Evolutionary conservation across 1,284 basidiomycete species (phyloP).

Genomic region (Boletus sp.): DNA sequence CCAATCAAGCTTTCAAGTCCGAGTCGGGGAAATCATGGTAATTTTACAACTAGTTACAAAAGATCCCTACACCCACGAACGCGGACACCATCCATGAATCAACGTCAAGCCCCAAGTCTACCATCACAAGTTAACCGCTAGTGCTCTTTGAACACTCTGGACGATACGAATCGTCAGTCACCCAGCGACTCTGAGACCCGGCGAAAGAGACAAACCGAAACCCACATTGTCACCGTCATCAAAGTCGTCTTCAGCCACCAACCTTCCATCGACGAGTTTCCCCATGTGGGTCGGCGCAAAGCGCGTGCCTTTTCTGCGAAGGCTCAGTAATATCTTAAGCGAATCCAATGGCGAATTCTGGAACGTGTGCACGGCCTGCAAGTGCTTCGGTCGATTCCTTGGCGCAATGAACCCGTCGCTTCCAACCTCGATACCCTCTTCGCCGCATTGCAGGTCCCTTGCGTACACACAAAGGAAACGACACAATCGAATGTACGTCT

Average conservation of each 20-base stretch:
- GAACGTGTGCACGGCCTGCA: slow-evolving; percentile 26
- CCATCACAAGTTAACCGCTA: too few relatives aligned
- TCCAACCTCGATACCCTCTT: slow-evolving; percentile 16
- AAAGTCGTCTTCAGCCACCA: slow-evolving; percentile 31
- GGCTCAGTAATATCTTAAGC: slow-evolving; percentile 35
- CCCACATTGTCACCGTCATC: slow-evolving; percentile 5
- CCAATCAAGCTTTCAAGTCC: too few relatives aligned
- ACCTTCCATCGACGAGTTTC: slow-evolving; percentile 35
- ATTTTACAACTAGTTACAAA: too few relatives aligned
- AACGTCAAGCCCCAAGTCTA: too few relatives aligned
- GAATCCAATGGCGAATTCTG: slow-evolving; percentile 5
- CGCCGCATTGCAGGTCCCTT: slow-evolving; percentile 13
- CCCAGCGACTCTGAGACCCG: too few relatives aligned
- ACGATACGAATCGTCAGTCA: too few relatives aligned
- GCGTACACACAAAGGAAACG: slow-evolving; percentile 37
- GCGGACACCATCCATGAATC: too few relatives aligned
- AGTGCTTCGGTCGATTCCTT: slow-evolving; percentile 13
- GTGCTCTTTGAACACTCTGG: too few relatives aligned
- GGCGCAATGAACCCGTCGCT: slow-evolving; percentile 37
- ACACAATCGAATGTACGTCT: slow-evolving; percentile 35
- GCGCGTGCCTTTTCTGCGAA: slow-evolving; percentile 41
- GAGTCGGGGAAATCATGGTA: too few relatives aligned
- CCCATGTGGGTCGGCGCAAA: slow-evolving; percentile 42
- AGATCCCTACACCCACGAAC: too few relatives aligned
- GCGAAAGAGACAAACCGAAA: not conserved